Percentiles rank a stretch among this genome's conserved stretches.
Conservation (phyloP, 2,329 filamentous ascomycete genomes). For the Dactylellina leptospora region DNA sequence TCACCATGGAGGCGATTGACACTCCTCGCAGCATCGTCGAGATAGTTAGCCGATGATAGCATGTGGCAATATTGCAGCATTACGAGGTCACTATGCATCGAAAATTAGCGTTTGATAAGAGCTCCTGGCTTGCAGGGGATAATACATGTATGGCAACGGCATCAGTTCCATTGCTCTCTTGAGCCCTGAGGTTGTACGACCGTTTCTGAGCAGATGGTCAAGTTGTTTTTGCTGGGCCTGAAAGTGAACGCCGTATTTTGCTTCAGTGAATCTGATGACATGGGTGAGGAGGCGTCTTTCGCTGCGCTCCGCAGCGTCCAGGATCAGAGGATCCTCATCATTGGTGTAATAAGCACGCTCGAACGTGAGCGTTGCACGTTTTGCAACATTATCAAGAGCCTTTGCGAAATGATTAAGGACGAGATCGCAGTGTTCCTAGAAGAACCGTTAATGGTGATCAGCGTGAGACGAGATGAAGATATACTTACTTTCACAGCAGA, state of each 20-base stretch:
- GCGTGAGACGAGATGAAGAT: neutral
- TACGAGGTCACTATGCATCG: constrained; percentile 30
- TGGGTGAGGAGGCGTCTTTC: constrained; percentile 37
- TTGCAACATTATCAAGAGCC: constrained; percentile 39
- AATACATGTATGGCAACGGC: constrained; percentile 30
- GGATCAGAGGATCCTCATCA: constrained; percentile 22
- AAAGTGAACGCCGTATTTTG: constrained; percentile 39
- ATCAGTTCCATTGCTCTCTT: constrained; percentile 24
- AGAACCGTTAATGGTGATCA: neutral
- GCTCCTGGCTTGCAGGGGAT: neutral
- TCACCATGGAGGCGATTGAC: constrained; percentile 33
- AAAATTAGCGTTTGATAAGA: neutral
- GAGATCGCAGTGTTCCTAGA: constrained; percentile 42
- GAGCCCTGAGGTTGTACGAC: neutral
- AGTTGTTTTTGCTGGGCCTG: constrained; percentile 32
- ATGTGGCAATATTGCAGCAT: constrained; percentile 46
- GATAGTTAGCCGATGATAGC: constrained; percentile 27
- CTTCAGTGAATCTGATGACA: constrained; percentile 38
- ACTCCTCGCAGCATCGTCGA: constrained; percentile 28
- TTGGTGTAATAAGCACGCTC: constrained; percentile 41
- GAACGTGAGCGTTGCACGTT: constrained; percentile 28
- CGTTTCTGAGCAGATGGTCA: constrained; percentile 36
- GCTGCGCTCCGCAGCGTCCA: constrained; percentile 41
- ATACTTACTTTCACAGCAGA: constrained; percentile 32
- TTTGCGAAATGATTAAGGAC: constrained; percentile 31